phyloP scores from a whole-genome alignment of 192 early-diverging fungal genomes.

The Coemansia sp. region DNA sequence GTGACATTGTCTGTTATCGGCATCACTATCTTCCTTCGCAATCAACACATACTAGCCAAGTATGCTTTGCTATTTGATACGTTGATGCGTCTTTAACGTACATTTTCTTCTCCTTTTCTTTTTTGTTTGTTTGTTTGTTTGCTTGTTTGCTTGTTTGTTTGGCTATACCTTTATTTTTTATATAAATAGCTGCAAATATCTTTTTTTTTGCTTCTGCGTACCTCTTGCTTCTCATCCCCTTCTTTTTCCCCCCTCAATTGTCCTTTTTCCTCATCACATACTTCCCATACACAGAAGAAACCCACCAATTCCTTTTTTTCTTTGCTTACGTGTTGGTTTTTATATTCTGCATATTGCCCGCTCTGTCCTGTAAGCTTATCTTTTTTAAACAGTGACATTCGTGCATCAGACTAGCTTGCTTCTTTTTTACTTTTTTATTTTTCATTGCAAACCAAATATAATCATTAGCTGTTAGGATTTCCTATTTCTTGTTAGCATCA shows the following conservation, averaged over 20 bases:
- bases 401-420: background rate
- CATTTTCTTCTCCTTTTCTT: background rate
- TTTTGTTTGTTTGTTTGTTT: no score
- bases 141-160: no score
- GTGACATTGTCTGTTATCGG: background rate
- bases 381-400: background rate
- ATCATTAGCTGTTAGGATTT: background rate
- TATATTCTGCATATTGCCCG: constrained; percentile 4
- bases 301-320: constrained; percentile 2
- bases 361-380: background rate
- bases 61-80: background rate
- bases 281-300: background rate
- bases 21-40: background rate
- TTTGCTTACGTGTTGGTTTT: background rate
- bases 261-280: background rate
- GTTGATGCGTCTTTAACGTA: background rate
- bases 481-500: background rate
- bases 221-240: background rate
- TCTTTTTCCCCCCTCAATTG: background rate
- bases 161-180: background rate
- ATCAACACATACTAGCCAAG: no score
- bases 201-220: background rate
- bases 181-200: constrained; percentile 2
- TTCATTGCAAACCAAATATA: background rate
- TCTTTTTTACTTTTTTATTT: background rate